A percentile compares a stretch with the other conserved stretches of the same genome.
Conservation (phyloP, 2,329 filamentous ascomycete genomes). For the Microsporum canis region DNA sequence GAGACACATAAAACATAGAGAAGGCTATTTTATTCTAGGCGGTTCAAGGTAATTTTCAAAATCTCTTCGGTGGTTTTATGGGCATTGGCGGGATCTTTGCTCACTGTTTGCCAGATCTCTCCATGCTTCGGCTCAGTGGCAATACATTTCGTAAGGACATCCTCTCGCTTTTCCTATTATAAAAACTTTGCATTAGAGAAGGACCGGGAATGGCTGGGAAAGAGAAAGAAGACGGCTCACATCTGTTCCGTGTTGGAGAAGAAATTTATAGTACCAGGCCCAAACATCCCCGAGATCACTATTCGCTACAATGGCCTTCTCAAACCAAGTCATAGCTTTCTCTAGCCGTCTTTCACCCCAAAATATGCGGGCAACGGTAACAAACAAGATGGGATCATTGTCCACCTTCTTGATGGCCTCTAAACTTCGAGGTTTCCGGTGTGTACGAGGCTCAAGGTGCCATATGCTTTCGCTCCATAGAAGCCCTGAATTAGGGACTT, state of each 20-base stretch:
- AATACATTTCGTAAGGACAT: conserved; percentile 70
- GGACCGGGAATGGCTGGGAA: neutral
- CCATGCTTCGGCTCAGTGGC: conserved; percentile 82
- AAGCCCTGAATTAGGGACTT: conserved; percentile 75
- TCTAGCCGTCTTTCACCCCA: conserved; percentile 88
- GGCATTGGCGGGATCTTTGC: conserved; percentile 77
- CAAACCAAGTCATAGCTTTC: conserved; percentile 94
- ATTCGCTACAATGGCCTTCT: conserved; percentile 83
- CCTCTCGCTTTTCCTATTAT: conserved; percentile 63
- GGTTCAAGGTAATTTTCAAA: conserved; percentile 55
- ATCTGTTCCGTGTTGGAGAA: conserved; percentile 82
- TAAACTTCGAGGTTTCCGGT: conserved; percentile 79
- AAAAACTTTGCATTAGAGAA: conserved; percentile 1
- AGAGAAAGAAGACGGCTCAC: conserved; percentile 27
- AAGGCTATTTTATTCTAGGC: neutral
- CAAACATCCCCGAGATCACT: conserved; percentile 82
- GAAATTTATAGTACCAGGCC: conserved; percentile 97
- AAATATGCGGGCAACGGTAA: conserved; percentile 88
- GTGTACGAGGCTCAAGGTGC: conserved; percentile 81
- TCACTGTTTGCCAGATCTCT: conserved; percentile 76
- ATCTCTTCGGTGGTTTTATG: conserved; percentile 66
- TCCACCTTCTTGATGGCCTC: conserved; percentile 97
- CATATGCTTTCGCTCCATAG: conserved; percentile 94
- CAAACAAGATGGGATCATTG: conserved; percentile 77
- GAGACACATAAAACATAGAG: neutral